Evolutionary conservation across 495 filamentous ascomycete genomes (phyloP), one percentile per base, ranked within the genome.

Genomic region (Penicillium bialowiezense): DNA sequence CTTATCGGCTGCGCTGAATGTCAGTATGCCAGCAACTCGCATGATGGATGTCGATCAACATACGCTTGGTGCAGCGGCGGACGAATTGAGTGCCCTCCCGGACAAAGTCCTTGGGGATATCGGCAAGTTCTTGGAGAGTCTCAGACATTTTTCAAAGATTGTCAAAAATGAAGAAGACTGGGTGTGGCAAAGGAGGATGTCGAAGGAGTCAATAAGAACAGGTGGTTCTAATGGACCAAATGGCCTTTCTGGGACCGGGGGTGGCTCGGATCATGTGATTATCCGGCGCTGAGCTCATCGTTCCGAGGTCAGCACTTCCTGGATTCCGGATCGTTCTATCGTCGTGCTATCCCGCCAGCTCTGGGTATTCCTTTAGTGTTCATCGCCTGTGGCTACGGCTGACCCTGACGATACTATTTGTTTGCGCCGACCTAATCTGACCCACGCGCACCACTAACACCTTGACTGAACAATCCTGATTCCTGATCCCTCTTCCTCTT

Each of bases 21-120:
- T 63, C 41, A 65, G 62, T 35, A 35, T 45, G 29, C 42, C 6
- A 28, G 34, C 5, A 31, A 8, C 19, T 38, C 6, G 34, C 23
- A 21, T 33, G 28, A 48, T 37, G 52, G 56, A 23, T 1, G n/a
- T 13, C 8, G 21, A 35, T 53, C 40, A 31, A 61, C 65, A 51
- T 76, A 91, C 87, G 89, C 77, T 95, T 95, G 48, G 85, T 87
- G 74, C 88, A 91, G 60, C 86, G 76, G 67, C 88, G 88, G 54
- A 93, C 77, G 71, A 95, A 95, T 56, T 85, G 82, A 39, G 86
- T 77, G 52, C 89, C 89, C 56, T 93, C 90, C 54, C 80, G 83
- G 53, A 92, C 60, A 68, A 95, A 95, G 65, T 91, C 87, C 67
- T 81, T 76, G 46, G 90, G 89, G 62, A 91, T 85, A 64, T 91